Evolutionary conservation across 208 protist species (phyloP), one percentile per base, ranked within the genome.

Genomic region (Kentomonas sorsogonicus): DNA sequence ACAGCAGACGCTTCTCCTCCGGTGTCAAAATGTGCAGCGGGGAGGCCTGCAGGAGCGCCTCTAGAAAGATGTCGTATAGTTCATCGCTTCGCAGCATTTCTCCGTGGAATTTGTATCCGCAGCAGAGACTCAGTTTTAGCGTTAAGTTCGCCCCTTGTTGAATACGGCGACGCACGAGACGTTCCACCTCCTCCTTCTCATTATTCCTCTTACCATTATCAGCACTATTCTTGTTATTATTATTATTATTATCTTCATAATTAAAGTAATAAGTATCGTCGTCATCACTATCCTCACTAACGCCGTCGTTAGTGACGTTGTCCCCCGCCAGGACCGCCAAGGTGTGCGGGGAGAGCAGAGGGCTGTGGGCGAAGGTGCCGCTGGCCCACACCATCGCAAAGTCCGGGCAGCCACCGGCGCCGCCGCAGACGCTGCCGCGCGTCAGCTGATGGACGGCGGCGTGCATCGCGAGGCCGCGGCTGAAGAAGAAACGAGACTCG

Each of bases 381-480:
- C 80, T 89, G 16, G 85, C 89, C 80, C 85, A 92, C 64, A 68
- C 89, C 71, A 91, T 79, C 25, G 89, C 73, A 11, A 76, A 73
- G 25, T 63, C 71, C 10, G 89, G 89, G 52, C 89, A 95, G n/a
- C 85, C 85, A 10, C 60, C 56, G 15, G 60, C 53, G 23, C 56
- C 48, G 0, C 69, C 70, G 57, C 84, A 92, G 30, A 51, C 34
- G n/a, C 36, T 41, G 36, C 46, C 55, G 33, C 40, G 60, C 25
- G 52, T 53, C 15, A 55, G 44, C 45, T 44, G 53, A 4, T 36
- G 45, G 53, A 60, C 48, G 23, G 53, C 25, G 7, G 29, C 16
- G 10, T n/a, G 53, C 23, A 36, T 50, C 11, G 38, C 27, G 38
- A 38, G 45, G 38, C 7, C 39, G 6, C 23, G 26, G 22, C 39